Conservation (phyloP, 768 basidiomycete genomes). For the Pleurotus sapidus region DNA sequence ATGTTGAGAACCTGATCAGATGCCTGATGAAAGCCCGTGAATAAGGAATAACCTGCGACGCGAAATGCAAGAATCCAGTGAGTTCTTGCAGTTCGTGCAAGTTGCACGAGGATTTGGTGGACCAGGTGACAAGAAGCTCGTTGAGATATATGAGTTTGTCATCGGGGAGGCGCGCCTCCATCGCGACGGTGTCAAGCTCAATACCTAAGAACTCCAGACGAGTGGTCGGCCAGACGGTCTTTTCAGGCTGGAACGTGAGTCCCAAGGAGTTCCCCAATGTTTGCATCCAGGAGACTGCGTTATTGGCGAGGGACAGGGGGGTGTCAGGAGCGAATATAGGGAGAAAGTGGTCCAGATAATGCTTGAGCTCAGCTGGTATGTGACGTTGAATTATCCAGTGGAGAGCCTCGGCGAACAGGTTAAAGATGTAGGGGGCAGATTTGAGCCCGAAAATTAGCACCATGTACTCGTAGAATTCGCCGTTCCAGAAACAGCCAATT, state of each 20-base stretch:
- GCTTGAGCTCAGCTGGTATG: slow-evolving; percentile 24
- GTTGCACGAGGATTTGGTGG: too few relatives aligned
- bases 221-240: slow-evolving; percentile 20
- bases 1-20: too few relatives aligned
- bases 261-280: slow-evolving; percentile 23
- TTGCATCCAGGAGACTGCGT: slow-evolving; percentile 26
- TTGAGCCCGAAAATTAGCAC: slow-evolving; percentile 33
- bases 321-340: background rate
- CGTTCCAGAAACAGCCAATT: background rate
- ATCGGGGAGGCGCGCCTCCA: slow-evolving; percentile 29
- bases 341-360: slow-evolving; percentile 14
- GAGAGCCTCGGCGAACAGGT: too few relatives aligned
- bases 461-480: background rate
- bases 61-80: too few relatives aligned
- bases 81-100: too few relatives aligned
- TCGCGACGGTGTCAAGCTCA: slow-evolving; percentile 4
- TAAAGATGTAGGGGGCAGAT: slow-evolving; percentile 10
- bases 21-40: too few relatives aligned
- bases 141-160: background rate
- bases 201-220: background rate
- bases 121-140: too few relatives aligned
- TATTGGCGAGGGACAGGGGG: background rate
- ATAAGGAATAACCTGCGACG: too few relatives aligned
- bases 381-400: slow-evolving; percentile 13
- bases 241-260: slow-evolving; percentile 23